Percentiles rank a stretch among this genome's conserved stretches.
These are phyloP conservation scores for Francoa sonchifolia DNA, from an alignment of 441 rosid genomes.

Conservation along the genomic window DNA sequence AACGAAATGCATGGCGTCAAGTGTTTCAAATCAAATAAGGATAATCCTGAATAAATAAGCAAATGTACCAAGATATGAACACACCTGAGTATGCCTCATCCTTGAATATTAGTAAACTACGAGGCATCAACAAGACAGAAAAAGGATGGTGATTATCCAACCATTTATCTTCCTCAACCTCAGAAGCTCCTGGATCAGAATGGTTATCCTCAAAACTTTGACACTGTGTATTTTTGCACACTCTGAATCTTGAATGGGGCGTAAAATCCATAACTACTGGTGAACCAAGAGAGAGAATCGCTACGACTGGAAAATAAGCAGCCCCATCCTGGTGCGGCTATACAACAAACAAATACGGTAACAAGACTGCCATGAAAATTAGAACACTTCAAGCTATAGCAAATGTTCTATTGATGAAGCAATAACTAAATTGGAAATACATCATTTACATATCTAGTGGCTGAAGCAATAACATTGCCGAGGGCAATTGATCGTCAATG, in stretches of 20 bases:
- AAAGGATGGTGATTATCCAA: constrained; percentile 30
- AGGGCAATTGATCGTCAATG: too few species aligned
- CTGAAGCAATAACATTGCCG: too few species aligned
- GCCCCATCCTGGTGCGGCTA: constrained; percentile 97
- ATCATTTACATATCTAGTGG: too few species aligned
- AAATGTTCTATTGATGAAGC: too few species aligned
- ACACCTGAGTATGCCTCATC: constrained; percentile 57
- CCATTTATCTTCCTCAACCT: constrained; percentile 16
- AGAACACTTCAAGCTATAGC: neutral
- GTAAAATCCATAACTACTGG: constrained; percentile 73
- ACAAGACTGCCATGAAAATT: neutral
- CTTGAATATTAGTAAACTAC: constrained; percentile 73
- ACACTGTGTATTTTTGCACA: constrained; percentile 6
- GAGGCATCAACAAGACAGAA: constrained; percentile 63
- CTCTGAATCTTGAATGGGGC: constrained; percentile 51
- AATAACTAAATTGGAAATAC: too few species aligned
- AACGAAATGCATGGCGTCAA: constrained; percentile 9
- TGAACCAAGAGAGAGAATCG: constrained; percentile 72
- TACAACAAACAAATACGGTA: constrained; percentile 12
- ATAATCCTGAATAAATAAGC: neutral
- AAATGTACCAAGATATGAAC: constrained; percentile 5
- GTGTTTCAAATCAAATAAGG: neutral
- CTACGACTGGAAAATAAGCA: constrained; percentile 79
- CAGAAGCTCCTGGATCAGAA: constrained; percentile 13
- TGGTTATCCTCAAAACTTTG: constrained; percentile 8